These are phyloP conservation scores for Astrothelium macrocarpum DNA, from an alignment of 495 filamentous ascomycete species.

Conservation along the genomic window DNA sequence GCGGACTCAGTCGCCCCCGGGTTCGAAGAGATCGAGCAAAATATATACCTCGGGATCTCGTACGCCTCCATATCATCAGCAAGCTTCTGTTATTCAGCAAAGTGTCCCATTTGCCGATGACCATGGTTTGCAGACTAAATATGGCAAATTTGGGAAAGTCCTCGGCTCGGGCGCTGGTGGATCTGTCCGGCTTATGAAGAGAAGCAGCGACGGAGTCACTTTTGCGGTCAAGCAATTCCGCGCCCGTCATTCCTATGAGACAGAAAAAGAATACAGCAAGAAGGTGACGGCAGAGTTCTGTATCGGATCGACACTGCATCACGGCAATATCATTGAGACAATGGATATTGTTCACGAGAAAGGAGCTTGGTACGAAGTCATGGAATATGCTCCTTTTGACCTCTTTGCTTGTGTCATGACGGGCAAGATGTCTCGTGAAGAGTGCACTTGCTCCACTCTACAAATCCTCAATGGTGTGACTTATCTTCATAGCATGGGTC, in stretches of 20 bases:
- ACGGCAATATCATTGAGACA: conserved; percentile 97
- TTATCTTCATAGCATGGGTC: conserved; percentile 93
- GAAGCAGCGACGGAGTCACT: conserved; percentile 77
- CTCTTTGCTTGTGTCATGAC: conserved; percentile 99
- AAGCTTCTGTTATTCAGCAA: conserved; percentile 42
- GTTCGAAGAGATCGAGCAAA: conserved; percentile 37
- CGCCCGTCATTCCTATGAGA: conserved; percentile 86
- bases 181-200: conserved; percentile 89
- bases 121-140: conserved; percentile 81
- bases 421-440: conserved; percentile 89
- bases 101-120: conserved; percentile 90
- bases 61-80: conserved; percentile 42
- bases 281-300: conserved; percentile 99
- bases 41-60: conserved; percentile 35
- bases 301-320: conserved; percentile 91
- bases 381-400: conserved; percentile 98
- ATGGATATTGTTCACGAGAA: conserved; percentile 95
- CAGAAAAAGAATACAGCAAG: conserved; percentile 89
- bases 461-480: conserved; percentile 94
- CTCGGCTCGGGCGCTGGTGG: conserved; percentile 91
- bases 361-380: conserved; percentile 94
- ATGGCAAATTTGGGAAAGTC: conserved; percentile 89
- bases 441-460: conserved; percentile 81
- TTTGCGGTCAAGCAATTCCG: conserved; percentile 98
- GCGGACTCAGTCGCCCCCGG: conserved; percentile 51